Percentiles rank a stretch among this genome's conserved stretches.
These are phyloP conservation scores for Eutrema yunnanense DNA, from an alignment of 345 rosid genomes.

Conservation along the genomic window DNA sequence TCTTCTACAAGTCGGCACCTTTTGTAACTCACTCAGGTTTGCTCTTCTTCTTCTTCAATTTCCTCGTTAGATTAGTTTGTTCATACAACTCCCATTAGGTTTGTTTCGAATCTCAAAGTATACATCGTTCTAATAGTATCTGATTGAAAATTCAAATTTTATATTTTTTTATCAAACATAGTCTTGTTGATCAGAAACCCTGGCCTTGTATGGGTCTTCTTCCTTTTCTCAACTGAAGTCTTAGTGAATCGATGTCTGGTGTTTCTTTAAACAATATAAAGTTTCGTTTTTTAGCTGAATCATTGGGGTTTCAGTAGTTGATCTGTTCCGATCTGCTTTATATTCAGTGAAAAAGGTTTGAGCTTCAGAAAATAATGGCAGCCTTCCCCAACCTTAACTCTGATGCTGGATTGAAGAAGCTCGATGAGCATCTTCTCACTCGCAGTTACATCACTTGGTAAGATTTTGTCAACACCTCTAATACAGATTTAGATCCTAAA, in stretches of 20 bases:
- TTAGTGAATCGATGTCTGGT: not conserved
- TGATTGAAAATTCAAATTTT: not conserved
- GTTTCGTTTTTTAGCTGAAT: not conserved
- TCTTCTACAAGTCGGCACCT: too few species aligned
- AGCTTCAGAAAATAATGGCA: constrained; percentile 42
- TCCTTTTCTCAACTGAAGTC: not conserved
- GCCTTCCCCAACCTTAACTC: constrained; percentile 53
- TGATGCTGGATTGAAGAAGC: constrained; percentile 67
- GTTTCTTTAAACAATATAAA: not conserved
- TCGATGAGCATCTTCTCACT: constrained; percentile 73
- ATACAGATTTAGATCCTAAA: not conserved
- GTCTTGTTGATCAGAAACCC: not conserved
- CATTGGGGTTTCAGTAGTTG: not conserved
- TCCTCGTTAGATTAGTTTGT: not conserved
- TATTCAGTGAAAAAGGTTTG: constrained; percentile 5
- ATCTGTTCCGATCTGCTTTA: not conserved
- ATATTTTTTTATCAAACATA: not conserved
- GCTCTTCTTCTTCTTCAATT: not conserved
- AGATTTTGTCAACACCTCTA: not conserved
- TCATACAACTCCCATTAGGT: not conserved
- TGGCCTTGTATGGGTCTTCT: not conserved
- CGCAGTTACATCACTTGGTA: constrained; percentile 79
- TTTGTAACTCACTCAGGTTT: too few species aligned
- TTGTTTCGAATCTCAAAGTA: not conserved
- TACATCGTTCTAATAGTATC: not conserved